Evolutionary conservation across 345 rosid species (phyloP), one percentile per base, ranked within the genome.

Genomic region (Arabis hirsuta): DNA sequence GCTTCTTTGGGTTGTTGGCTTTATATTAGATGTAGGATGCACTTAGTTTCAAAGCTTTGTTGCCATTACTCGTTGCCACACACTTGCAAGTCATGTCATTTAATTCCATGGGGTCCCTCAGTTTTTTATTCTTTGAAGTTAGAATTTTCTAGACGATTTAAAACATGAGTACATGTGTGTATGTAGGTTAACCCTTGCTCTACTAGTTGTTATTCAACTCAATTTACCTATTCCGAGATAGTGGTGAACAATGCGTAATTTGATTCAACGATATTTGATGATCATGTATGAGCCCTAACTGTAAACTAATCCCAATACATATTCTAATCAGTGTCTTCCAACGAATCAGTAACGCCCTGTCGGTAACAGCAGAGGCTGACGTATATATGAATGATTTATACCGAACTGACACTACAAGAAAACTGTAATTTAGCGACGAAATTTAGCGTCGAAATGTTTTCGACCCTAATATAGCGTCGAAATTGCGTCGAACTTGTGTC

Each of bases 41-140:
- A 20, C 19, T 29, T 61, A 4, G 57, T 73, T 44, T 45, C 39
- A 73, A 55, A 16, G 76, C 51, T 38, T 73, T 73, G 65, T 36
- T 73, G 76, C 65, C 76, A 63, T 36, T 36, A 55, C 55, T 26
- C 14, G 57, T 4, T 24, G 32, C 76, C 76, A 73, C 65, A 64
- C 47, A 73, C 71, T 55, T 55, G 57, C 22, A 55, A 55, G 58
- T 64, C 48, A 55, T 36, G 71, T 46, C 71, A 73, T 64, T 64
- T 24, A 73, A 64, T 55, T 63, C 12, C 58, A 36, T 55, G 19
- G 14, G 64, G 58, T 55, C 70, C 62, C 42, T n/a, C 12, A 41
- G 43, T 2, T 8, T 6, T 9, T 62, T 41, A 9, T 4, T 8
- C 31, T 41, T 24, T 11, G 27, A 11, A 11, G 14, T 59, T 45